phyloP scores from a whole-genome alignment of 2,329 filamentous ascomycete genomes.

The Curvularia spicifera region DNA sequence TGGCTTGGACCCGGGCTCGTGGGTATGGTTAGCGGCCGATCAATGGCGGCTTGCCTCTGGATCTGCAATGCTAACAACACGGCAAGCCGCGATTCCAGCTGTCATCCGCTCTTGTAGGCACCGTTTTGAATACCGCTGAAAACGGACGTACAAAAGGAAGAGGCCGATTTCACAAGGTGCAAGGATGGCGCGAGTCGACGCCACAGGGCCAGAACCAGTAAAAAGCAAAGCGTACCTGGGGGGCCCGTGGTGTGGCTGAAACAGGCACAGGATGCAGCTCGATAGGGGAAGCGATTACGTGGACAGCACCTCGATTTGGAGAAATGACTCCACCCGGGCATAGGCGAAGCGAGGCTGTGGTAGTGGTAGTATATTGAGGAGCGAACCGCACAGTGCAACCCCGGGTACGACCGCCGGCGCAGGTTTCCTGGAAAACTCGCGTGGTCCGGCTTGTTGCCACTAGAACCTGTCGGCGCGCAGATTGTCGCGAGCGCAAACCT shows the following conservation, averaged over 20 bases:
- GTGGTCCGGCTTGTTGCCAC: neutral
- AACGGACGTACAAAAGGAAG: neutral
- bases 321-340: constrained; percentile 8
- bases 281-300: constrained; percentile 21
- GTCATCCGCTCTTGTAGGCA: neutral
- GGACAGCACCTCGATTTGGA: constrained; percentile 11
- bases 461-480: neutral
- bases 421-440: neutral
- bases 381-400: neutral
- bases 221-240: constrained; percentile 11
- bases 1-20: constrained; percentile 10
- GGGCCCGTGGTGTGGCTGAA: constrained; percentile 10
- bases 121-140: neutral
- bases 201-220: constrained; percentile 13
- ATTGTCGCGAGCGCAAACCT: neutral
- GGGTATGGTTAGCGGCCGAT: constrained; percentile 11
- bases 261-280: constrained; percentile 11
- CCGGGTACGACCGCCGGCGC: neutral
- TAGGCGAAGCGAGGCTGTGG: constrained; percentile 9
- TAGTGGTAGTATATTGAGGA: neutral
- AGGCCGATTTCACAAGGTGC: neutral
- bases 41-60: constrained; percentile 7
- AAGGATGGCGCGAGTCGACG: neutral
- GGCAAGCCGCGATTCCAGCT: neutral
- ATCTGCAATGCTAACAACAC: constrained; percentile 14